Percentiles rank a stretch among this genome's conserved stretches.
phyloP scores from a whole-genome alignment of 1,284 basidiomycete genomes.

The Fomitopsis betulina region DNA sequence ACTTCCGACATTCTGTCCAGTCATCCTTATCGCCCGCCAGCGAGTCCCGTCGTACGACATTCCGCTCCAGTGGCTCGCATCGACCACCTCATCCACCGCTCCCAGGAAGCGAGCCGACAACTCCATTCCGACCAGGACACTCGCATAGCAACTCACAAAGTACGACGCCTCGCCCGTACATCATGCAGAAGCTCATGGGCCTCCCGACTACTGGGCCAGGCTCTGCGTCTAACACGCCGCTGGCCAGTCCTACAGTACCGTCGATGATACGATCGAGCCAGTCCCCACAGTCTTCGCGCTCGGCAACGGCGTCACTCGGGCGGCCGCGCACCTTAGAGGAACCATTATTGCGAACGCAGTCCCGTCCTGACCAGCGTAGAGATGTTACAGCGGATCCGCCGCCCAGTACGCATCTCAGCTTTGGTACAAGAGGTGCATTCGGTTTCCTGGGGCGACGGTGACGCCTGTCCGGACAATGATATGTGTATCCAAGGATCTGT shows the following conservation, averaged over 20 bases:
- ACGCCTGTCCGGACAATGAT: background rate
- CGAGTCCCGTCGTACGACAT: conserved; percentile 33
- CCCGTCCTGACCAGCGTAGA: background rate
- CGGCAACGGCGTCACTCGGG: background rate
- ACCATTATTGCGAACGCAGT: background rate
- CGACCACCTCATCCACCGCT: conserved; percentile 50
- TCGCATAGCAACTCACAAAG: conserved; percentile 3
- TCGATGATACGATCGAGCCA: background rate
- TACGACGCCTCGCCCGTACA: conserved; percentile 17
- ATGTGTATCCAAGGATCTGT: background rate
- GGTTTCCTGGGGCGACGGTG: conserved; percentile 1
- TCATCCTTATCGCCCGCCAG: conserved; percentile 23
- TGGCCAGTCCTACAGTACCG: conserved; percentile 14
- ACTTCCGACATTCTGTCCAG: conserved; percentile 55
- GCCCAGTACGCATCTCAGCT: background rate
- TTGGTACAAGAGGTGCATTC: background rate
- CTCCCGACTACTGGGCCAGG: conserved; percentile 11
- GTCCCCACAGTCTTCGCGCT: background rate
- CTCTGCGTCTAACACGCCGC: conserved; percentile 17
- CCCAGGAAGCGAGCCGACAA: conserved; percentile 23
- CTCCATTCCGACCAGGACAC: conserved; percentile 15
- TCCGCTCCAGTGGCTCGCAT: conserved; percentile 28
- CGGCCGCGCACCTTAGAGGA: background rate
- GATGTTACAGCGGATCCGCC: background rate
- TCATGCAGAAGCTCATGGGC: conserved; percentile 39